phyloP scores from a whole-genome alignment of 495 filamentous ascomycete genomes.

The Tuber indicum region DNA sequence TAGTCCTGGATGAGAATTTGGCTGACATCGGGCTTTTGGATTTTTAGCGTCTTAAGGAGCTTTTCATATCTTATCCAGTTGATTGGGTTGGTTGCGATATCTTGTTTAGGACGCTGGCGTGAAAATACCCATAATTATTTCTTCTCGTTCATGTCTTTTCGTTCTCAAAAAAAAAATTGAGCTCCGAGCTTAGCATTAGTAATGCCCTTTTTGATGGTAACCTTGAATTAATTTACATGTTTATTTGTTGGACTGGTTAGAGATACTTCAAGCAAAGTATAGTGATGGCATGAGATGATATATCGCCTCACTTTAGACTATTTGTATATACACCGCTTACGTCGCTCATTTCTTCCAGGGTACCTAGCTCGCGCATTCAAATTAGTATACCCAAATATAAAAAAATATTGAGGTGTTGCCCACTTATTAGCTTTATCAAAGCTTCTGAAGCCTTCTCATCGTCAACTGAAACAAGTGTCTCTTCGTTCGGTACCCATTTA shows the following conservation, averaged over 20 bases:
- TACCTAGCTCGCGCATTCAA: slow-evolving; percentile 12
- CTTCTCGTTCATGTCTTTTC: not conserved
- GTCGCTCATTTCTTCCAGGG: slow-evolving; percentile 27
- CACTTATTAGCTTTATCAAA: slow-evolving; percentile 52
- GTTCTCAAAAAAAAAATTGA: not conserved
- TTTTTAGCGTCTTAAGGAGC: not conserved
- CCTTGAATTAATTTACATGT: not conserved
- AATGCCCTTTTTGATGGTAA: not conserved
- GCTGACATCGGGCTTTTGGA: not conserved
- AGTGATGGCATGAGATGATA: not conserved
- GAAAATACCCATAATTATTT: not conserved
- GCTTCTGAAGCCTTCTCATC: slow-evolving; percentile 47
- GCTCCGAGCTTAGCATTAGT: not conserved
- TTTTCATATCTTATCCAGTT: not conserved
- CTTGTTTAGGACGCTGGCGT: not conserved
- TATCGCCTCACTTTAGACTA: slow-evolving; percentile 13
- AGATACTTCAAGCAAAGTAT: not conserved
- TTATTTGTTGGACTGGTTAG: not conserved
- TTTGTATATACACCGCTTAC: slow-evolving; percentile 39
- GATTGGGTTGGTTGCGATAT: not conserved
- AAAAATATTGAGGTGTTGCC: not conserved
- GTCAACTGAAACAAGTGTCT: slow-evolving; percentile 59
- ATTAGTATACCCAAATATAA: slow-evolving; percentile 10
- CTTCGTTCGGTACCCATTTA: slow-evolving; percentile 75
- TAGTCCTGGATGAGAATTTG: not conserved